Evolutionary conservation across 352 stramenopile genomes (phyloP).

Genomic region (Phytophthora crassamura): DNA sequence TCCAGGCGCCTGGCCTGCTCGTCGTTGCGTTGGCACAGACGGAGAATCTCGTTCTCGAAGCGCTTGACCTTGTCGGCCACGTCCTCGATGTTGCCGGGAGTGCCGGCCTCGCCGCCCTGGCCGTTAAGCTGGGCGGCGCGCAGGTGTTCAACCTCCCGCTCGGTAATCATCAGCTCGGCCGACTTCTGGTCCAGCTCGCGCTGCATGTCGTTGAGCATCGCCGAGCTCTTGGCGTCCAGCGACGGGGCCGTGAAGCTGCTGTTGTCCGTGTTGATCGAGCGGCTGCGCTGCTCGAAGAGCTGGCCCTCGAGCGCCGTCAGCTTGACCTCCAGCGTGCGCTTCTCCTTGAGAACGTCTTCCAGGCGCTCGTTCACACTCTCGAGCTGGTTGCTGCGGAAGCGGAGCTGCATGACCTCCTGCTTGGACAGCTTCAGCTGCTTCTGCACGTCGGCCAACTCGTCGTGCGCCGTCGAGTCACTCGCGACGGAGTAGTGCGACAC

Average conservation of each 20-base stretch:
- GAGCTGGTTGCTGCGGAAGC: conserved; percentile 82
- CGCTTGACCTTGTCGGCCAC: conserved; percentile 55
- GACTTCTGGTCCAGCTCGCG: conserved; percentile 65
- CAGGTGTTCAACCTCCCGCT: conserved; percentile 61
- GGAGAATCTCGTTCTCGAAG: conserved; percentile 59
- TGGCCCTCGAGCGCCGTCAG: conserved; percentile 81
- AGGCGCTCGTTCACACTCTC: conserved; percentile 73
- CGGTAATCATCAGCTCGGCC: conserved; percentile 50
- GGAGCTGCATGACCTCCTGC: conserved; percentile 86
- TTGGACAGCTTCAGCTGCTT: conserved; percentile 84
- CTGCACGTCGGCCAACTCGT: conserved; percentile 62
- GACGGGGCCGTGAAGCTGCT: conserved; percentile 44
- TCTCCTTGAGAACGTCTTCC: conserved; percentile 80
- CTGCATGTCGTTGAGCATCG: conserved; percentile 59
- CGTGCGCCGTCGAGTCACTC: conserved; percentile 33
- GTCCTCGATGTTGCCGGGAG: conserved; percentile 25
- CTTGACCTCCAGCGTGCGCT: conserved; percentile 80
- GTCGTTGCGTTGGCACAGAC: conserved; percentile 60
- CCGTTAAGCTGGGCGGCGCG: conserved; percentile 22
- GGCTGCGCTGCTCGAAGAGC: conserved; percentile 77
- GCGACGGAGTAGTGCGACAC: conserved; percentile 31
- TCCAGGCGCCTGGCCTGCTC: conserved; percentile 61
- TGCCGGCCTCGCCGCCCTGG: conserved; percentile 3
- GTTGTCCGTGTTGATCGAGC: conserved; percentile 62
- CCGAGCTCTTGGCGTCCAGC: conserved; percentile 40